Evolutionary conservation across 148 eudicot species (phyloP).

Genomic region (Beta vulgaris): DNA sequence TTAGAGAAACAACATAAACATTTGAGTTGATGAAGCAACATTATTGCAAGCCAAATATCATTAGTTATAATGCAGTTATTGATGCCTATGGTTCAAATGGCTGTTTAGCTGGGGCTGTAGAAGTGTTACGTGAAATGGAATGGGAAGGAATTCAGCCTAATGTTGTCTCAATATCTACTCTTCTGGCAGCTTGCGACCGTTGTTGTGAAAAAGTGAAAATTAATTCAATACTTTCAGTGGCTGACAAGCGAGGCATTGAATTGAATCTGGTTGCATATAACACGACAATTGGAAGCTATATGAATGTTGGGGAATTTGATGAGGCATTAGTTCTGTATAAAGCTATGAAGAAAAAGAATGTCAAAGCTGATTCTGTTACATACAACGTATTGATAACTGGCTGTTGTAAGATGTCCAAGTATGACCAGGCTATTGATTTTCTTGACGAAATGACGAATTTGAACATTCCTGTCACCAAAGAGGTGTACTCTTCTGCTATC

Average conservation of each 20-base stretch:
- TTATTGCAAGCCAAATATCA: constrained; percentile 76
- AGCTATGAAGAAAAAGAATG: constrained; percentile 61
- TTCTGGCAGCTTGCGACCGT: constrained; percentile 89
- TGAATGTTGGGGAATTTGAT: constrained; percentile 77
- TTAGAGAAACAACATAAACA: too few species aligned
- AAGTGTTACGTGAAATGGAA: constrained; percentile 84
- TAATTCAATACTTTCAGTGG: constrained; percentile 77
- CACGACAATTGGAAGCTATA: constrained; percentile 85
- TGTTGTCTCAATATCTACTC: constrained; percentile 77
- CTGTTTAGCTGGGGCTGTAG: constrained; percentile 68
- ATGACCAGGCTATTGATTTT: constrained; percentile 64
- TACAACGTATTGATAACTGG: constrained; percentile 81
- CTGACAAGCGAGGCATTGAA: constrained; percentile 61
- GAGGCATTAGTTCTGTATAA: constrained; percentile 64
- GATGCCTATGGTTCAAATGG: constrained; percentile 96
- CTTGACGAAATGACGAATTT: constrained; percentile 59
- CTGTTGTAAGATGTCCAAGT: constrained; percentile 83
- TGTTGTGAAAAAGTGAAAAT: constrained; percentile 75
- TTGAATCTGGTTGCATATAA: constrained; percentile 82
- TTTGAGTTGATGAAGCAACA: constrained; percentile 63
- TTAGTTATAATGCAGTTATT: constrained; percentile 82
- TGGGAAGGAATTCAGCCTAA: constrained; percentile 68
- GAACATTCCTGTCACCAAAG: constrained; percentile 64
- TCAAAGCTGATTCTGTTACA: constrained; percentile 78
- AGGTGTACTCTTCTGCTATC: constrained; percentile 90